Conservation (phyloP, 2,329 filamentous ascomycete species). For the Elsinoe necatrix region DNA sequence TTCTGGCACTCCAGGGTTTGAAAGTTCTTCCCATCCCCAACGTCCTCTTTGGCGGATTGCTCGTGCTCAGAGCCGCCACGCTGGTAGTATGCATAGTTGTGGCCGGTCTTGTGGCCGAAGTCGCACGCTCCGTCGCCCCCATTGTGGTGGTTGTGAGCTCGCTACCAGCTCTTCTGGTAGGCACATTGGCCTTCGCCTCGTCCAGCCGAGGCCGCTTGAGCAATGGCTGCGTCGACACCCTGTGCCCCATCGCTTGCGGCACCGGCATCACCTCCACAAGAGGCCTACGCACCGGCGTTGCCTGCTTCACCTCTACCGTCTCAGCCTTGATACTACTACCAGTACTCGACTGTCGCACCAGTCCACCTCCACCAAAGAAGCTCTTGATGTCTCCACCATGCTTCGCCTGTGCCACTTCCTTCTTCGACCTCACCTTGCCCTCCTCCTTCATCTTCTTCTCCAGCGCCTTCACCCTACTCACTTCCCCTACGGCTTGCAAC, state of each 20-base stretch:
- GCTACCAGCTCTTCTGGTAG: neutral
- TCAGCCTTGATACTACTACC: neutral
- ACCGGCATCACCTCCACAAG: neutral
- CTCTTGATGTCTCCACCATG: conserved; percentile 39
- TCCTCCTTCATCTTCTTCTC: conserved; percentile 21
- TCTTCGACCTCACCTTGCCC: conserved; percentile 24
- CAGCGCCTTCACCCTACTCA: conserved; percentile 24
- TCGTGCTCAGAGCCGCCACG: conserved; percentile 27
- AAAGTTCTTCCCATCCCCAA: conserved; percentile 43
- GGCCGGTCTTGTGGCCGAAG: conserved; percentile 28
- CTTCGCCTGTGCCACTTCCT: conserved; percentile 35
- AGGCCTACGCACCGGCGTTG: neutral
- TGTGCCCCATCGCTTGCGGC: neutral
- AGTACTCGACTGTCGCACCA: neutral
- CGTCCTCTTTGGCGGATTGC: conserved; percentile 35
- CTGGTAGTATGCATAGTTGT: conserved; percentile 39
- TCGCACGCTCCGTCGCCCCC: conserved; percentile 12
- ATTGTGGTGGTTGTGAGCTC: neutral
- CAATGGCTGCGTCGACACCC: conserved; percentile 12
- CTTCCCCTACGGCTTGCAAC: conserved; percentile 31
- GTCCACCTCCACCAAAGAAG: conserved; percentile 40
- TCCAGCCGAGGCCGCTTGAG: conserved; percentile 20
- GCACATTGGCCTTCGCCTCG: conserved; percentile 21
- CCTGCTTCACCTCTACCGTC: neutral
- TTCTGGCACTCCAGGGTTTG: conserved; percentile 39